Evolutionary conservation across 495 filamentous ascomycete species (phyloP), one percentile per base, ranked within the genome.

Genomic region (Alectoria sarmentosa): DNA sequence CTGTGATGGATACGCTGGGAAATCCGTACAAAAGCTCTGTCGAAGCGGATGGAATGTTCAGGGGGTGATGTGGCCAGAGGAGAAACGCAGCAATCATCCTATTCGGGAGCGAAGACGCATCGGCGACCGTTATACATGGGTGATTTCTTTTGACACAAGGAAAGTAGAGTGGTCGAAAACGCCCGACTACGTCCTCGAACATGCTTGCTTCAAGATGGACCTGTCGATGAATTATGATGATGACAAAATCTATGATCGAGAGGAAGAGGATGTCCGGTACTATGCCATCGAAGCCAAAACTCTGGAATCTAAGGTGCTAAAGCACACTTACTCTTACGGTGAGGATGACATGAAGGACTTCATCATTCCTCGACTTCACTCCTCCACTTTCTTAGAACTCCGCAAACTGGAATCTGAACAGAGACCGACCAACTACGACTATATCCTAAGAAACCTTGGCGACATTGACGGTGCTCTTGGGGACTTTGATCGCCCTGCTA

Each of bases 91-190:
- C 9, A 55, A 66, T 13, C 37, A 52, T 21, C 36, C 49, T 8
- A 36, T 66, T 21, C 23, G 28, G 23, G 15, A 21, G 32, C 34
- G 34, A 21, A 37, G 60, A 46, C 38, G 65, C 6, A 1, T 66
- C 41, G 56, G 44, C 13, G 65, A 67, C 42, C 19, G 19, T n/a
- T 48, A 44, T 15, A 42, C 61, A 6, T 67, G 65, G 65, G 61
- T 3, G 17, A 65, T 67, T 4, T 32, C 65, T 10, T 54, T 64
- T 10, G 57, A 67, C 26, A 42, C 49, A 7, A n/a, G 19, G 34
- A 30, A 38, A 6, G 55, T 64, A 15, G 32, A 60, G 23, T 15
- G 11, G 14, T 64, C 61, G 30, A 37, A 41, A 26, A 61, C 56
- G 19, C 65, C 65, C 3, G 61, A 67, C 37, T 30, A 42, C 9